Evolutionary conservation across 2,329 filamentous ascomycete genomes (phyloP).

Genomic region (Colletotrichum simmondsii): DNA sequence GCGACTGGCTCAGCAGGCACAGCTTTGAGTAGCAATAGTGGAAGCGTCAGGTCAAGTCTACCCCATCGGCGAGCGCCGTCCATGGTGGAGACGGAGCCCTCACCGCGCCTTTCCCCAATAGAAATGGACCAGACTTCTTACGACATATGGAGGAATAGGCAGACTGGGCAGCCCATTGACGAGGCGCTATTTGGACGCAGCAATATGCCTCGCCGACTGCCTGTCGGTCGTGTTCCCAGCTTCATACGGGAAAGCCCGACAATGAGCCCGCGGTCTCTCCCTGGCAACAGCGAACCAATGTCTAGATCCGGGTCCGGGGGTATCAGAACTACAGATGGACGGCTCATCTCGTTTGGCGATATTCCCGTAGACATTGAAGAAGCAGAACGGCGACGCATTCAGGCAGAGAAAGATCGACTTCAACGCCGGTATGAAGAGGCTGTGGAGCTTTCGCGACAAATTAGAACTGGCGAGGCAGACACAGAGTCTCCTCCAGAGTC

Average conservation of each 20-base stretch:
- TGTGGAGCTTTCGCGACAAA: conserved; percentile 8
- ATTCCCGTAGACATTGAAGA: conserved; percentile 17
- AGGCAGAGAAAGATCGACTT: background rate
- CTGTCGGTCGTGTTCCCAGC: conserved; percentile 1
- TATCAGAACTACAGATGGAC: conserved; percentile 21
- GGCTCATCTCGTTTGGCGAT: conserved; percentile 31
- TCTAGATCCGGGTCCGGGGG: conserved; percentile 30
- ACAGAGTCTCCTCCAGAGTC: background rate
- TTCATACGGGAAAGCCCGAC: conserved; percentile 21
- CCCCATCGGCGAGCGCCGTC: conserved; percentile 45
- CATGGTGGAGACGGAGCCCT: conserved; percentile 57
- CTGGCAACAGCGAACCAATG: conserved; percentile 21
- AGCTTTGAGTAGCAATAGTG: conserved; percentile 37
- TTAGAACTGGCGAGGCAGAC: background rate
- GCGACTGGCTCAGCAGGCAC: conserved; percentile 15
- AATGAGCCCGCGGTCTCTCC: background rate
- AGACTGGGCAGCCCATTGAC: conserved; percentile 4
- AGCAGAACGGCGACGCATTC: background rate
- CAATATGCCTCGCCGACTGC: conserved; percentile 14
- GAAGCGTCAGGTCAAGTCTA: conserved; percentile 37
- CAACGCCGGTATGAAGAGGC: conserved; percentile 1
- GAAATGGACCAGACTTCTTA: conserved; percentile 44
- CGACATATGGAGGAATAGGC: conserved; percentile 39
- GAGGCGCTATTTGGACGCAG: conserved; percentile 15
- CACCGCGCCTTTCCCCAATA: conserved; percentile 46